Evolutionary conservation across 805 yeast genomes (phyloP).

Genomic region (Komagataella phaffii): DNA sequence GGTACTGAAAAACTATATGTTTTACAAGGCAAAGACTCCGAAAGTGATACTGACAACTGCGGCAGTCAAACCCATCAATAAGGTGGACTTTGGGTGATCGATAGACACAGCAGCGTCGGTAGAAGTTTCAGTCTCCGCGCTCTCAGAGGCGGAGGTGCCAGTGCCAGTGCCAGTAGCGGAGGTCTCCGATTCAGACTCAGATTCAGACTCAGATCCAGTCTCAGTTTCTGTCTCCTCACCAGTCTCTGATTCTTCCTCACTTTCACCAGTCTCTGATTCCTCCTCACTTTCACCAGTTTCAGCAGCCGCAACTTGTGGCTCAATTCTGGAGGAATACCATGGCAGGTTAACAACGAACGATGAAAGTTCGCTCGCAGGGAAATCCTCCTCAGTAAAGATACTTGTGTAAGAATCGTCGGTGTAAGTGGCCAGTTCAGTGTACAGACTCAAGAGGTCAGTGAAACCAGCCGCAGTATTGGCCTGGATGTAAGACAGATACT

Average conservation of each 20-base stretch:
- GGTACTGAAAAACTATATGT: neutral
- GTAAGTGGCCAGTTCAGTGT: conserved; percentile 17
- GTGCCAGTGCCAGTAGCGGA: neutral
- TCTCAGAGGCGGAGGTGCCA: neutral
- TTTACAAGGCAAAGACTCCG: neutral
- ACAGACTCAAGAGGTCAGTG: conserved; percentile 10
- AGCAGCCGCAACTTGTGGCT: conserved; percentile 5
- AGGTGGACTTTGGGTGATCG: neutral
- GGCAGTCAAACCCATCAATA: neutral
- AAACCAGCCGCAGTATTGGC: conserved; percentile 15
- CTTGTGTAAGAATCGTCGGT: conserved; percentile 24
- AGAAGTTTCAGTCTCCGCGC: neutral
- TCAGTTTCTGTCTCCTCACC: neutral
- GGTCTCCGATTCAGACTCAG: neutral
- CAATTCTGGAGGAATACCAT: conserved; percentile 20
- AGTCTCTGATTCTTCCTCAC: neutral
- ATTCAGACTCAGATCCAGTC: neutral
- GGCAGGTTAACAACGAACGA: conserved; percentile 11
- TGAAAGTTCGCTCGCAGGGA: conserved; percentile 1
- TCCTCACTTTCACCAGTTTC: neutral
- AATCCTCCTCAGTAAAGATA: conserved; percentile 9
- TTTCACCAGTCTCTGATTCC: neutral
- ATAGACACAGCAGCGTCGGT: neutral
- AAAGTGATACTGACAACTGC: neutral
- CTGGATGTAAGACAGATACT: conserved; percentile 19